Evolutionary conservation across 805 yeast species (phyloP).

Genomic region (Candida rishiriensis): DNA sequence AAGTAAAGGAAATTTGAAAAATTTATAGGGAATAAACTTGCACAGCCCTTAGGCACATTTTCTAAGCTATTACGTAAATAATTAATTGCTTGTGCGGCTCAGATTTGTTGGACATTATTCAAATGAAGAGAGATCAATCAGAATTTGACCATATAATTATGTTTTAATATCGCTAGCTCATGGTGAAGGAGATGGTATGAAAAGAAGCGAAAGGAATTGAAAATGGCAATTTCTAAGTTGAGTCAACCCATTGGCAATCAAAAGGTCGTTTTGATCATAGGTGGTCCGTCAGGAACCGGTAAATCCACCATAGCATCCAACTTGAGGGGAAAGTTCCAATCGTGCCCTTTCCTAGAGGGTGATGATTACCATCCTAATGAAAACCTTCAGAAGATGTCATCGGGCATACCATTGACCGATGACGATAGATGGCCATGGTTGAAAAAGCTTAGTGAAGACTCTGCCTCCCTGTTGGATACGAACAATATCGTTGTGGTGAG

Average conservation of each 20-base stretch:
- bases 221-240: neutral
- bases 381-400: slow-evolving; percentile 79
- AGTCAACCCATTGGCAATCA: neutral
- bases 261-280: slow-evolving; percentile 46
- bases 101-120: neutral
- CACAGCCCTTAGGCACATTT: neutral
- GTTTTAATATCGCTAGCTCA: too few relatives aligned
- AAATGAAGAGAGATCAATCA: too few relatives aligned
- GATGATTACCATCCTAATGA: slow-evolving; percentile 67
- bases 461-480: slow-evolving; percentile 35
- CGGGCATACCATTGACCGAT: slow-evolving; percentile 77
- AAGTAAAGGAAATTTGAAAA: too few relatives aligned
- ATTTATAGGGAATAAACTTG: too few relatives aligned
- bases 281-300: slow-evolving; percentile 97
- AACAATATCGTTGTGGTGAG: slow-evolving; percentile 50
- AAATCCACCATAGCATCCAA: slow-evolving; percentile 71
- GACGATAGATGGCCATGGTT: slow-evolving; percentile 95
- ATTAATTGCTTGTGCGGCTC: neutral
- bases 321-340: slow-evolving; percentile 37
- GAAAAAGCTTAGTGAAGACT: slow-evolving; percentile 37
- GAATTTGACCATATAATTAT: too few relatives aligned
- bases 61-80: neutral
- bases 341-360: slow-evolving; percentile 73
- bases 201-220: neutral
- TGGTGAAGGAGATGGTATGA: too few relatives aligned